phyloP scores from a whole-genome alignment of 371 early-diverging fungal genomes.

The Batrachochytrium dendrobatidis region DNA sequence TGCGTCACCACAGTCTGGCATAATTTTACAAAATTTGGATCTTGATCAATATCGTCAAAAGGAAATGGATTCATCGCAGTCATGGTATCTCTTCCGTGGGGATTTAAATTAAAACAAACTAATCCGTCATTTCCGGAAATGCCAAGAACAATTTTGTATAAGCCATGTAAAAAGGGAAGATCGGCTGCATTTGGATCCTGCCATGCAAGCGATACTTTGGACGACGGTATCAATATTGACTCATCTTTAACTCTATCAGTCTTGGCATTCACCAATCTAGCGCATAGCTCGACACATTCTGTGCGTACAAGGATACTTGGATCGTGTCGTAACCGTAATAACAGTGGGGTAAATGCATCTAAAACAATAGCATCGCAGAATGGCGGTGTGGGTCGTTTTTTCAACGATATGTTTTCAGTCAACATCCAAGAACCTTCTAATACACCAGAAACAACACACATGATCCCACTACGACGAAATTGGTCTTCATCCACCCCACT shows the following conservation, averaged over 20 bases:
- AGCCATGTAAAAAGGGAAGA: too few species aligned
- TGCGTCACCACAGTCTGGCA: neutral
- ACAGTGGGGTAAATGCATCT: neutral
- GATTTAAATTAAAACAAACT: too few species aligned
- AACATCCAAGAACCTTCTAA: slow-evolving; percentile 1
- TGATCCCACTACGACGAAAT: too few species aligned
- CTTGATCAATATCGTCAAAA: neutral
- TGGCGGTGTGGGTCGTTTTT: neutral
- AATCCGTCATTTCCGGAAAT: too few species aligned
- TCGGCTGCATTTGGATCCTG: too few species aligned
- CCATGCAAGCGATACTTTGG: too few species aligned
- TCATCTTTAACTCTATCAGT: too few species aligned
- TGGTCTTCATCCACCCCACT: too few species aligned
- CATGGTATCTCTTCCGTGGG: too few species aligned
- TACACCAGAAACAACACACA: neutral
- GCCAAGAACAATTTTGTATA: too few species aligned
- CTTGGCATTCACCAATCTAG: neutral
- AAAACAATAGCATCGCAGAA: neutral
- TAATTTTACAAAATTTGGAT: neutral
- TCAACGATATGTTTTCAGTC: neutral
- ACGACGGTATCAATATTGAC: too few species aligned
- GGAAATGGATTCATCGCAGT: too few species aligned
- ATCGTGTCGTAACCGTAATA: neutral
- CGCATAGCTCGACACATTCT: neutral
- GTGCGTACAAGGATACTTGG: neutral